Conservation (phyloP, 768 basidiomycete species). For the Nidularia pulvinata region DNA sequence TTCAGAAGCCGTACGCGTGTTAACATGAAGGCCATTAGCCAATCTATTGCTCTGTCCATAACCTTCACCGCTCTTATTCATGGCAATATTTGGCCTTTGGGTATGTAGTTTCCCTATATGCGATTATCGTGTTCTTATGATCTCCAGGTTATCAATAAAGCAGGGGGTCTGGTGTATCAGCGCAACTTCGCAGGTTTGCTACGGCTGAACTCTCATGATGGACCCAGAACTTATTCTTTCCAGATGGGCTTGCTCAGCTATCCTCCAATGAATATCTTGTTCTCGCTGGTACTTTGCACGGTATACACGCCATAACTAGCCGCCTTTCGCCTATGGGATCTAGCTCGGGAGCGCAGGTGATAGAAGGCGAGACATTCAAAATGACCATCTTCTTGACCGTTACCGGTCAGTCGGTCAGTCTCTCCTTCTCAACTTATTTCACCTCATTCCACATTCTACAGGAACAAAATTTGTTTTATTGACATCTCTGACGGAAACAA, state of each 20-base stretch:
- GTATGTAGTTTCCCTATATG: constrained; percentile 33
- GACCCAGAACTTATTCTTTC: background rate
- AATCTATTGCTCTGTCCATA: no score
- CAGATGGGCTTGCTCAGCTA: constrained; percentile 90
- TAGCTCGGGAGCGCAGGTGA: constrained; percentile 91
- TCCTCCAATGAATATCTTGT: constrained; percentile 96
- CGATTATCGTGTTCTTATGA: background rate
- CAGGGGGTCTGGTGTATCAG: constrained; percentile 95
- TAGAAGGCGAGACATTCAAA: constrained; percentile 96
- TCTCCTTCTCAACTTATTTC: background rate
- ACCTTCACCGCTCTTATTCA: constrained; percentile 16
- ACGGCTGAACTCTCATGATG: background rate
- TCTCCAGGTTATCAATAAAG: constrained; percentile 92
- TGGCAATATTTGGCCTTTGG: constrained; percentile 86
- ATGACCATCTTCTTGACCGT: constrained; percentile 88
- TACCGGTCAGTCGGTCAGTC: constrained; percentile 60
- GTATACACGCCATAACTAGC: constrained; percentile 98
- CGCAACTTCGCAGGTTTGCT: constrained; percentile 77
- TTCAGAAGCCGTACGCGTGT: no score
- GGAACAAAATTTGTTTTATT: constrained; percentile 96
- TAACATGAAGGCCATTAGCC: no score
- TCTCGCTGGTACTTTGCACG: constrained; percentile 94
- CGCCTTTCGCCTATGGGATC: constrained; percentile 81
- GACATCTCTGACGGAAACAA: constrained; percentile 76
- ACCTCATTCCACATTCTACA: constrained; percentile 21